Evolutionary conservation across 2,329 filamentous ascomycete genomes (phyloP).

Genomic region (Scortechinia acanthostroma): DNA sequence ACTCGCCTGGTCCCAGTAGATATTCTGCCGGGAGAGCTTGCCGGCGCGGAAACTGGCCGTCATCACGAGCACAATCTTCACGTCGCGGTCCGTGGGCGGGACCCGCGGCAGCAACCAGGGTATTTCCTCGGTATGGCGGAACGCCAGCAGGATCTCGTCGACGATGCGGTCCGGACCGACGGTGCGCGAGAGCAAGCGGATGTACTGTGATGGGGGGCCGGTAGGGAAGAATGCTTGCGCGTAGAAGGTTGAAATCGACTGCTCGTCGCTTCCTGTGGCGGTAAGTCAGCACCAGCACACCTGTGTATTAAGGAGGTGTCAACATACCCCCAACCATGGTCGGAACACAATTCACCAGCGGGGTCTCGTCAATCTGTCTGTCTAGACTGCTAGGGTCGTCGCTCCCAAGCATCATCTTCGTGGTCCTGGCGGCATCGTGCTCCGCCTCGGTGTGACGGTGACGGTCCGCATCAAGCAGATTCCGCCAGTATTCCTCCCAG

Average conservation of each 20-base stretch:
- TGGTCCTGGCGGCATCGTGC: not conserved
- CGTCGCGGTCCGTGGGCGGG: constrained; percentile 39
- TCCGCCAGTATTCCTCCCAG: not conserved
- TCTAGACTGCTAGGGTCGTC: too few species aligned
- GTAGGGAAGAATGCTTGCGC: constrained; percentile 42
- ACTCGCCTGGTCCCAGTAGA: constrained; percentile 62
- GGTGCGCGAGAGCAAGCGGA: constrained; percentile 44
- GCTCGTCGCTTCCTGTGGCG: too few species aligned
- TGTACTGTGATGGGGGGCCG: constrained; percentile 37
- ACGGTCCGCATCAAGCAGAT: too few species aligned
- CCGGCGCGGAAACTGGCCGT: constrained; percentile 60
- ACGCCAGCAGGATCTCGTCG: constrained; percentile 37
- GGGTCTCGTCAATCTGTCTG: not conserved
- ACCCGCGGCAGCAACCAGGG: constrained; percentile 46
- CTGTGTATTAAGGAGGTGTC: too few species aligned
- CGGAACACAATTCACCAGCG: not conserved
- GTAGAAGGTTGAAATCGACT: constrained; percentile 46
- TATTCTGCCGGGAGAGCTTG: constrained; percentile 57
- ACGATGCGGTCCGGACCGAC: constrained; percentile 44
- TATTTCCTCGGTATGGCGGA: constrained; percentile 32
- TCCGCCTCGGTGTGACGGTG: not conserved
- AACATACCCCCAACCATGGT: not conserved
- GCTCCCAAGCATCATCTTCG: not conserved
- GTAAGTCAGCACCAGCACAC: too few species aligned
- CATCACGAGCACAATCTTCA: constrained; percentile 52